Evolutionary conservation across 2,329 filamentous ascomycete genomes (phyloP).

Genomic region (Nigrospora osmanthi): DNA sequence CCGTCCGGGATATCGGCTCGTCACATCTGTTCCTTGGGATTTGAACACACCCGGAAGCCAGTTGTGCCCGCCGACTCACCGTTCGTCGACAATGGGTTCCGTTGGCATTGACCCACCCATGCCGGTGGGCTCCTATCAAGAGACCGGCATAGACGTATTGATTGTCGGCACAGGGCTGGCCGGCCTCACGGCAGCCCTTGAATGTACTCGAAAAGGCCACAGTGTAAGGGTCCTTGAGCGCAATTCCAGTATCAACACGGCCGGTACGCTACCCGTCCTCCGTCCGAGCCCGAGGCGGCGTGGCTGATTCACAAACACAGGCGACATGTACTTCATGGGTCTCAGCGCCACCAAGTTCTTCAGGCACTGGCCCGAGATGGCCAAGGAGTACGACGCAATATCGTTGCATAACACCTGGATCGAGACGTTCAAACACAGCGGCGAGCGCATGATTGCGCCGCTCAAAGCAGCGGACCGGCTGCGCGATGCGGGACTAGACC

Average conservation of each 20-base stretch:
- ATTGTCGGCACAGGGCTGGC: constrained; percentile 51
- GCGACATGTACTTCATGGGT: constrained; percentile 55
- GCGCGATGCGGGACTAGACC: constrained; percentile 24
- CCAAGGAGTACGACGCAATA: constrained; percentile 39
- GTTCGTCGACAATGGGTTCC: constrained; percentile 14
- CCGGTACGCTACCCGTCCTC: constrained; percentile 29
- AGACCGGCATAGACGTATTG: constrained; percentile 37
- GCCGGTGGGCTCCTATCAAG: constrained; percentile 42
- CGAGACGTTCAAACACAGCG: constrained; percentile 45
- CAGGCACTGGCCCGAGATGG: constrained; percentile 46
- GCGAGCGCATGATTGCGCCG: constrained; percentile 37
- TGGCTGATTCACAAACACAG: constrained; percentile 16
- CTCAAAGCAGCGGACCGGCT: constrained; percentile 42
- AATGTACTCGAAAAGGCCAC: constrained; percentile 53
- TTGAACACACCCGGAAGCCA: too few relatives aligned
- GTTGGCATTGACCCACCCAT: constrained; percentile 26
- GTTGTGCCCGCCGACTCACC: too few relatives aligned
- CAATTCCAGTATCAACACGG: constrained; percentile 40
- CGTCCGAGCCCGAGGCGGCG: not conserved
- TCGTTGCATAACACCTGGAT: constrained; percentile 47
- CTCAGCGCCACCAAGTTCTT: constrained; percentile 46
- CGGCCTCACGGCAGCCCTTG: constrained; percentile 52
- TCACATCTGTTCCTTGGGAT: too few relatives aligned
- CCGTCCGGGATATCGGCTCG: too few relatives aligned
- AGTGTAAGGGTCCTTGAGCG: constrained; percentile 38